Conservation (phyloP, 306 rosid genomes). For the Cucumis hystrix region DNA sequence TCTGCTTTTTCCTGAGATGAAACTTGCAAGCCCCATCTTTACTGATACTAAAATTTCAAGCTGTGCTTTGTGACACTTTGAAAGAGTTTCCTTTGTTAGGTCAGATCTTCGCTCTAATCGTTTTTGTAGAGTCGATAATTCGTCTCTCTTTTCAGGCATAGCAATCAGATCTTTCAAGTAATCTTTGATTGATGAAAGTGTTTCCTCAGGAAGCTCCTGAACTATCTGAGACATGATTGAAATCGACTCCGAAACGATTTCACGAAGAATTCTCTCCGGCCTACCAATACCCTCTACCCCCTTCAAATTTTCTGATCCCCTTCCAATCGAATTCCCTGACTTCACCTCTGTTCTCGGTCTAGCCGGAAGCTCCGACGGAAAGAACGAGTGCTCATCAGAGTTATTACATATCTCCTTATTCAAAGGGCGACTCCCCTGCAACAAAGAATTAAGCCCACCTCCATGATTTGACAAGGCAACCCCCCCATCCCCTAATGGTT, state of each 20-base stretch:
- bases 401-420: constrained; percentile 24
- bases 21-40: constrained; percentile 69
- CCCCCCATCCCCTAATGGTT: constrained; percentile 95
- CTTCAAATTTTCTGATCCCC: constrained; percentile 61
- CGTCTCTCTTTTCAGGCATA: constrained; percentile 60
- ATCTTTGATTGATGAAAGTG: constrained; percentile 34
- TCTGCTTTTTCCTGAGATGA: constrained; percentile 37
- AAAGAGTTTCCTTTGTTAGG: constrained; percentile 60
- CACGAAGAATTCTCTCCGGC: constrained; percentile 58
- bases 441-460: constrained; percentile 40
- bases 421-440: constrained; percentile 37
- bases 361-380: constrained; percentile 87
- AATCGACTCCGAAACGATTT: constrained; percentile 49
- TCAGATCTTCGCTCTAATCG: constrained; percentile 70
- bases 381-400: constrained; percentile 76
- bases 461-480: constrained; percentile 54
- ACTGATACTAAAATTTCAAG: constrained; percentile 60
- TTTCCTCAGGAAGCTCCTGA: constrained; percentile 70
- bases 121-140: constrained; percentile 50
- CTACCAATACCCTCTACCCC: constrained; percentile 42
- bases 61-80: constrained; percentile 59
- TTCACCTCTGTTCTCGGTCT: constrained; percentile 56
- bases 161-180: constrained; percentile 60
- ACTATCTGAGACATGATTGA: constrained; percentile 35
- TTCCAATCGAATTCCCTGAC: constrained; percentile 74